Conservation (phyloP, 345 rosid genomes). For the Ailanthus altissimus region DNA sequence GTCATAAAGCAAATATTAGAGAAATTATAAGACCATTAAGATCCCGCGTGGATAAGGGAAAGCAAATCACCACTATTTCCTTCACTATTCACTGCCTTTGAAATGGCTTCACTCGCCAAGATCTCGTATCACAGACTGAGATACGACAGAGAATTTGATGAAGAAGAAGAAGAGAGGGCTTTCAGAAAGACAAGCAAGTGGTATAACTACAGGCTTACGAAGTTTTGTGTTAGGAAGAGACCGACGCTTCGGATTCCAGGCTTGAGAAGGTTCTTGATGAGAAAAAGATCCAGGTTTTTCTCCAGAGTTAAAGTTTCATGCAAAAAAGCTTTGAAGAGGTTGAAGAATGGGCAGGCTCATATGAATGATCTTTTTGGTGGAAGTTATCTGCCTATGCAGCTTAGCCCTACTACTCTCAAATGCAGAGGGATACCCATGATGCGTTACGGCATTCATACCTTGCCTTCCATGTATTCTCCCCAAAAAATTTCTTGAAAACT, state of each 20-base stretch:
- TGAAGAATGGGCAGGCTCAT: constrained; percentile 42
- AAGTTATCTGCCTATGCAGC: constrained; percentile 34
- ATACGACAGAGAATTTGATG: constrained; percentile 3
- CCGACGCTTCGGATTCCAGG: constrained; percentile 25
- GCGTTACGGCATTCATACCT: background rate
- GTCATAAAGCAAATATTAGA: background rate
- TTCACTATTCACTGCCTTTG: constrained; percentile 1
- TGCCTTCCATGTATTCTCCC: background rate
- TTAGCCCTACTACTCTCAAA: background rate
- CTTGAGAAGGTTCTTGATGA: constrained; percentile 26
- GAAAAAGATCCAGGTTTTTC: constrained; percentile 25
- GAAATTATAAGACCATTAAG: background rate
- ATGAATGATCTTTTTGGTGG: constrained; percentile 43
- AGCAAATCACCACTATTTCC: background rate
- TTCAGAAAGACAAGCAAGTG: constrained; percentile 15
- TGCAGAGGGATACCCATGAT: background rate
- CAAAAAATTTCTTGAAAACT: background rate
- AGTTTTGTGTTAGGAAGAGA: constrained; percentile 22
- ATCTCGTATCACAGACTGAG: constrained; percentile 30
- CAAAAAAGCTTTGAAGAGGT: constrained; percentile 32
- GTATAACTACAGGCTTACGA: constrained; percentile 8
- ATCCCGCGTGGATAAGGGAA: background rate
- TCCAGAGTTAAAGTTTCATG: constrained; percentile 25
- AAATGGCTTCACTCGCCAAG: constrained; percentile 25
- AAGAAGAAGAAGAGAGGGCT: constrained; percentile 20